Conservation (phyloP, 148 eudicot genomes). For the Gaultheria prostrata region DNA sequence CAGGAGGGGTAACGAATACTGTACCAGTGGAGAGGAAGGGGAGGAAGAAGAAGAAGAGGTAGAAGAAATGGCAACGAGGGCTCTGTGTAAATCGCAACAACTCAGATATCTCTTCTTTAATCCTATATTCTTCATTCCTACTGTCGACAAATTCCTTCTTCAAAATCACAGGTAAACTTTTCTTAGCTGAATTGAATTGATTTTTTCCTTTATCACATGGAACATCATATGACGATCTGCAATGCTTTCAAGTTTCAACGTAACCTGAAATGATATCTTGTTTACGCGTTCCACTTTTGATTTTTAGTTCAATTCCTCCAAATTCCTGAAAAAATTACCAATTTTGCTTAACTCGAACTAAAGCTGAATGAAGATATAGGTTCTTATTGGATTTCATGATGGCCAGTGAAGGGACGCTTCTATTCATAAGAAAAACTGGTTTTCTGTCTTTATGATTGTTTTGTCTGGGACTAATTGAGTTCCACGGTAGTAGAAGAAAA, state of each 20-base stretch:
- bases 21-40: background rate
- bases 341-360: background rate
- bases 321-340: background rate
- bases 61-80: slow-evolving; percentile 23
- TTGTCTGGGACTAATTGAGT: background rate
- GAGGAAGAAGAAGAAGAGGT: background rate
- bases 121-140: slow-evolving; percentile 4
- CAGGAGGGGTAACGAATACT: background rate
- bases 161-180: slow-evolving; percentile 35
- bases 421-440: background rate
- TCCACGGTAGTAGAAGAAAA: background rate
- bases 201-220: background rate
- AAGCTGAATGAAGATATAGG: background rate
- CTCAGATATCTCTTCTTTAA: slow-evolving; percentile 19
- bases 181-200: background rate
- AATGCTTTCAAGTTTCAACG: background rate
- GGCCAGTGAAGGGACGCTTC: background rate
- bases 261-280: background rate
- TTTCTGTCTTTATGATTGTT: background rate
- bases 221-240: background rate
- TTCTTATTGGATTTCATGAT: background rate
- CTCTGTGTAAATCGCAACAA: slow-evolving; percentile 28
- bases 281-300: background rate
- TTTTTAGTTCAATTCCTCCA: background rate
- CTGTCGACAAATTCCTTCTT: slow-evolving; percentile 13